phyloP scores from a whole-genome alignment of 2,329 filamentous ascomycete species.

The Cercospora zeina region DNA sequence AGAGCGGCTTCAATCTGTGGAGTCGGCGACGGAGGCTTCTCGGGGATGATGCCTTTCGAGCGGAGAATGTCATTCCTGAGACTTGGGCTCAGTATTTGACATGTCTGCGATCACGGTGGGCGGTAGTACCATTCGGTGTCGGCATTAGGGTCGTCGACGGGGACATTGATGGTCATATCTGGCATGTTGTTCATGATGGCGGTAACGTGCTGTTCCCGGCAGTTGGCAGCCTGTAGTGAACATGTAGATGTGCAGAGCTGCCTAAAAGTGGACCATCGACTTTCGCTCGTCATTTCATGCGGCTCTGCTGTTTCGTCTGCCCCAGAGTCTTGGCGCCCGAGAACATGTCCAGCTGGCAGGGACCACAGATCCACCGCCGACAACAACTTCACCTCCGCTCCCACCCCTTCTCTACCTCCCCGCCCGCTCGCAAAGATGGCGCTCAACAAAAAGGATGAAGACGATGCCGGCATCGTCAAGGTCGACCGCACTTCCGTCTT shows the following conservation, averaged over 20 bases:
- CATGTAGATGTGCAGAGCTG: background rate
- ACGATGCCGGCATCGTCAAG: conserved; percentile 92
- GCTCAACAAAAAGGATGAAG: conserved; percentile 99
- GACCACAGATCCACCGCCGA: conserved; percentile 10
- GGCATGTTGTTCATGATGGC: conserved; percentile 30
- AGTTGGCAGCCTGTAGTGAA: background rate
- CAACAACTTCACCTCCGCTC: conserved; percentile 2
- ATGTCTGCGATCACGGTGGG: conserved; percentile 4
- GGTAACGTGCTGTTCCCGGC: conserved; percentile 8
- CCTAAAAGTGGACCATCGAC: background rate
- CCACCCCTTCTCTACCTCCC: conserved; percentile 6
- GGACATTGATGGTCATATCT: conserved; percentile 68
- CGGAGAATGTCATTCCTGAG: conserved; percentile 95
- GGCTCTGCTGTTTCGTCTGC: conserved; percentile 11
- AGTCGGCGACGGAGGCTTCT: conserved; percentile 92
- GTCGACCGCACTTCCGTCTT: conserved; percentile 97
- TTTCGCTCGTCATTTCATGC: conserved; percentile 5
- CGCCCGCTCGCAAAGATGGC: conserved; percentile 61
- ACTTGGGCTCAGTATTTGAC: conserved; percentile 25
- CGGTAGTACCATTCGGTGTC: conserved; percentile 88
- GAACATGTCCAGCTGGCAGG: conserved; percentile 15
- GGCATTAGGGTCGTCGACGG: conserved; percentile 90
- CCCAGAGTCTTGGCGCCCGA: conserved; percentile 11
- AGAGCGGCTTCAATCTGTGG: conserved; percentile 96
- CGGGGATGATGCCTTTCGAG: conserved; percentile 95